Base-by-base conservation (phyloP, 371 early-diverging fungal genomes). In the Syncephalastrum racemosum region DNA sequence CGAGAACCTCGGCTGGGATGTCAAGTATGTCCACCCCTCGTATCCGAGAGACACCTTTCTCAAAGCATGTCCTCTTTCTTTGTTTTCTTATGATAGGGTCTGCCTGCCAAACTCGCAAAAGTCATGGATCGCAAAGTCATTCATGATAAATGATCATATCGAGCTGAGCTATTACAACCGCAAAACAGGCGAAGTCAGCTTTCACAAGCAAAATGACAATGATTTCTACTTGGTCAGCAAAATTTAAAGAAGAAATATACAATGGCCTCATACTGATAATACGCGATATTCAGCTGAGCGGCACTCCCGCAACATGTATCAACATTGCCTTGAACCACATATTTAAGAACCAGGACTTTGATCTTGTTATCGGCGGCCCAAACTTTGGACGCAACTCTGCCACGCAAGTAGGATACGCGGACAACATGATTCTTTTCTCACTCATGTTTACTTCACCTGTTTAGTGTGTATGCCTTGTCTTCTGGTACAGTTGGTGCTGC, bases 41-140 rank as follows among this genome's bases (percentile, higher is more conserved):
- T 40, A 16, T 23, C 12, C 19, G n/a, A n/a, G n/a, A 53, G 13
- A 39, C 4, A 13, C n/a, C 3, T 0, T 43, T 23, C 16, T 31
- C 10, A 50, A 15, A 41, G 18, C 47, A 43, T 6, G 24, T 43
- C 44, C 31, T 42, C 14, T 22, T 55, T 19, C 53, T 49, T 22
- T n/a, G n/a, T n/a, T n/a, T n/a, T n/a, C n/a, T 18, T 42, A 13
- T 16, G 6, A 50, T 50, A 73, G 74, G 44, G 77, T 73, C 6
- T 68, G 67, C 42, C 58, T 77, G 23, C 77, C 77, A 3, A 66
- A 73, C 27, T 58, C 66, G 4, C 77, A 77, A 65, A 77, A 73
- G 46, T 73, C 74, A n/a, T 77, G 77, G 77, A 71, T 77, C 23
- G 64, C 73, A 22, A 77, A 73, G 50, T 68, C 77, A 0, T 77